phyloP scores from a whole-genome alignment of 371 early-diverging fungal species.

The Mitosporidium daphniae region DNA sequence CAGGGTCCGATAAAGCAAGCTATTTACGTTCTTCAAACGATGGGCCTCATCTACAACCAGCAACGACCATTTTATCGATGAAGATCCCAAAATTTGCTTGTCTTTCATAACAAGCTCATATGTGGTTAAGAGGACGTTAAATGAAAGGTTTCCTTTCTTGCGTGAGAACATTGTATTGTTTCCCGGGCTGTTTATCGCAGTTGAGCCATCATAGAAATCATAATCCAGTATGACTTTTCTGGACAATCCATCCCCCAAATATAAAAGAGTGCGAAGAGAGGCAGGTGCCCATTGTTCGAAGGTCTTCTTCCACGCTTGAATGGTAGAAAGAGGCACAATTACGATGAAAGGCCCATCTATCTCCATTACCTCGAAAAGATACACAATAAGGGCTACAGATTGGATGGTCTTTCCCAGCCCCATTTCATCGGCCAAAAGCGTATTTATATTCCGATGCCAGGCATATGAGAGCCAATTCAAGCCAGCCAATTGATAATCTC shows the following conservation, averaged over 20 bases:
- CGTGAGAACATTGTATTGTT: constrained; percentile 1
- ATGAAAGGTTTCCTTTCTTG: constrained; percentile 15
- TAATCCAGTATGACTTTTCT: constrained; percentile 44
- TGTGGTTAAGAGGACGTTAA: constrained; percentile 65
- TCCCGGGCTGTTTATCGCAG: no score
- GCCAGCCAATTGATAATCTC: constrained; percentile 83
- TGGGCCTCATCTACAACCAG: constrained; percentile 63
- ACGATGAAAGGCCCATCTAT: constrained; percentile 71
- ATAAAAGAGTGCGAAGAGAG: constrained; percentile 29
- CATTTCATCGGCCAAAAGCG: constrained; percentile 84
- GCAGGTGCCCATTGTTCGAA: constrained; percentile 69
- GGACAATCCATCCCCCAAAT: constrained; percentile 39
- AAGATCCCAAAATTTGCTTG: constrained; percentile 19
- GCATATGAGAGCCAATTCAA: constrained; percentile 94
- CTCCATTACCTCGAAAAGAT: constrained; percentile 35
- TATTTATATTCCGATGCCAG: constrained; percentile 74
- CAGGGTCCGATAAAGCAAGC: constrained; percentile 40
- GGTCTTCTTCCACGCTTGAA: constrained; percentile 65
- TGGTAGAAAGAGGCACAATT: constrained; percentile 70
- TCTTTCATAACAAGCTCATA: constrained; percentile 76
- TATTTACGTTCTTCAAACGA: constrained; percentile 47
- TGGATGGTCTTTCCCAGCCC: constrained; percentile 96
- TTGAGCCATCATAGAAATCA: constrained; percentile 38
- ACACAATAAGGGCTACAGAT: constrained; percentile 71
- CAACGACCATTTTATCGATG: constrained; percentile 47